Conservation (phyloP, 208 protist species). For the Leishmania turanica region DNA sequence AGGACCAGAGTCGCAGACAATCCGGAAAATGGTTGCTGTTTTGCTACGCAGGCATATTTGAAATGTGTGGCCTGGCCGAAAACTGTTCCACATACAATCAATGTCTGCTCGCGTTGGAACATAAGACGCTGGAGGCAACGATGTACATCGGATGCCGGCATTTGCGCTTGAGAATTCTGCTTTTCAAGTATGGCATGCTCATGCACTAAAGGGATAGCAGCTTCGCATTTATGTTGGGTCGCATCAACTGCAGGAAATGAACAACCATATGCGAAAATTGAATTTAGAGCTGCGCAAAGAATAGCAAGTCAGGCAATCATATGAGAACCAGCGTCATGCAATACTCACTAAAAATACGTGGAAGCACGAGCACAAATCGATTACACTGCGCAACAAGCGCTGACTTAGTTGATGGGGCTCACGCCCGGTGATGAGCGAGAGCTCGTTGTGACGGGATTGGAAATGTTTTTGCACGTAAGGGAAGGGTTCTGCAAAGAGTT, state of each 20-base stretch:
- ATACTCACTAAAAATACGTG: neutral
- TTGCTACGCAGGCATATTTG: neutral
- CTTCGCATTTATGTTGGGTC: neutral
- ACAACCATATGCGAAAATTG: neutral
- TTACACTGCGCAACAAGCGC: neutral
- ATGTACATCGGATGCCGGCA: neutral
- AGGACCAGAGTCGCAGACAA: neutral
- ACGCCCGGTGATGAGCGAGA: neutral
- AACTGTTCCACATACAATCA: neutral
- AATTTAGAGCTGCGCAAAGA: neutral
- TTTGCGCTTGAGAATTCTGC: neutral
- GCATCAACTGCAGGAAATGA: neutral
- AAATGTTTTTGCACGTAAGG: neutral
- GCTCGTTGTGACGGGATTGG: neutral
- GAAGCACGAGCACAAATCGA: neutral
- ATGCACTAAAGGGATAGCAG: neutral
- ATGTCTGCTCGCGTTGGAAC: neutral
- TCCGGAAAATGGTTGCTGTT: neutral
- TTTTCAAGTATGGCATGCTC: neutral
- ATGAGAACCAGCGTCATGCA: neutral
- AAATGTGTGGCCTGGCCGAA: neutral
- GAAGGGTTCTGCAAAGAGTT: neutral
- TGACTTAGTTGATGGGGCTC: neutral
- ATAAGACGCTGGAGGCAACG: neutral
- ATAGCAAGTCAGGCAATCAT: neutral